These are phyloP conservation scores for Coemansia sp. DNA, from an alignment of 371 early-diverging fungal genomes.

Conservation along the genomic window DNA sequence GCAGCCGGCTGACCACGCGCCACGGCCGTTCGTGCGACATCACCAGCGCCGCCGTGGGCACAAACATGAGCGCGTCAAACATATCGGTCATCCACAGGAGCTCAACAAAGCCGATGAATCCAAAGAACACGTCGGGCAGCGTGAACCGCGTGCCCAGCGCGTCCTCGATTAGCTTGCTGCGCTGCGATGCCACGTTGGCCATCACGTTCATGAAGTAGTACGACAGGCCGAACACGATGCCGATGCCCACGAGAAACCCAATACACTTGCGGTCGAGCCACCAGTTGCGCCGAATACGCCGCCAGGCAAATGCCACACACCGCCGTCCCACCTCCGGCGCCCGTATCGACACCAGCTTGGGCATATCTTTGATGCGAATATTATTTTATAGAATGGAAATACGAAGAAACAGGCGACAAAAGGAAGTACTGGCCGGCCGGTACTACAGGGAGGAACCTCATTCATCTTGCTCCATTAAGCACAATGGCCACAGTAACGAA, in stretches of 20 bases:
- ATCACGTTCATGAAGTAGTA: slow-evolving; percentile 58
- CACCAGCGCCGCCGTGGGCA: slow-evolving; percentile 54
- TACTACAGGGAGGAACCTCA: too few species aligned
- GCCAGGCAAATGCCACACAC: slow-evolving; percentile 5
- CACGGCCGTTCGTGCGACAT: slow-evolving; percentile 56
- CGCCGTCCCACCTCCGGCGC: slow-evolving; percentile 9
- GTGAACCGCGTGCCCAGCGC: slow-evolving; percentile 45
- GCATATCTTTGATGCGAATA: slow-evolving; percentile 2
- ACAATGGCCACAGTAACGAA: not conserved
- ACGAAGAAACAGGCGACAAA: not conserved
- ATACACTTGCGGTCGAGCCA: slow-evolving; percentile 49
- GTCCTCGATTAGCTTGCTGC: slow-evolving; percentile 55
- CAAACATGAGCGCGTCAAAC: slow-evolving; percentile 57
- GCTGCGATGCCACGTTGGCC: slow-evolving; percentile 61
- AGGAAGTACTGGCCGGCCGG: too few species aligned
- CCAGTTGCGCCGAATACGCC: slow-evolving; percentile 49
- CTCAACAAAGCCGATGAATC: slow-evolving; percentile 52
- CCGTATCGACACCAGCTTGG: not conserved
- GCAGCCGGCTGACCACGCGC: slow-evolving; percentile 53
- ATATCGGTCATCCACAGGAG: slow-evolving; percentile 60
- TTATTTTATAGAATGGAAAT: not conserved
- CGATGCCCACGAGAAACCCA: slow-evolving; percentile 21
- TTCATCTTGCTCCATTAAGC: not conserved
- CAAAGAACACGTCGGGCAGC: slow-evolving; percentile 58
- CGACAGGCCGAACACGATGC: slow-evolving; percentile 38